phyloP scores from a whole-genome alignment of 2,329 filamentous ascomycete genomes.

The Xylaria sp. region DNA sequence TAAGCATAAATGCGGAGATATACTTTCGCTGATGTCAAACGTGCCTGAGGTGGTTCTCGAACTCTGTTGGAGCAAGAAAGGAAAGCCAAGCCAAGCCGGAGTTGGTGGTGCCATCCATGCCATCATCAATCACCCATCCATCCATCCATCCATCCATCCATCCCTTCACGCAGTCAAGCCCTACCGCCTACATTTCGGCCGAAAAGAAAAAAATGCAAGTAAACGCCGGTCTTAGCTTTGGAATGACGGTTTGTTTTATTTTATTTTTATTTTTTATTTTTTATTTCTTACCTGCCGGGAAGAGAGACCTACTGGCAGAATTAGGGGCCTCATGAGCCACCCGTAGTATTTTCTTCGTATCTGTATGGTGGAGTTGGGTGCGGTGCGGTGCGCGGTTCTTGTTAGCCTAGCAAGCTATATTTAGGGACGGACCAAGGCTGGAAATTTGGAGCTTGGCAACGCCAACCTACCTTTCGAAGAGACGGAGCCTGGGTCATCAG shows the following conservation, averaged over 20 bases:
- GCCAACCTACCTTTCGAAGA: neutral
- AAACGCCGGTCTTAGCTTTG: no score
- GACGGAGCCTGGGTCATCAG: neutral
- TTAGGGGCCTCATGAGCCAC: neutral
- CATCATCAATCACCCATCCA: neutral
- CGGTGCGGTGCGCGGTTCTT: no score
- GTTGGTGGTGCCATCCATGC: neutral
- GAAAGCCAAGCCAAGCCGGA: neutral
- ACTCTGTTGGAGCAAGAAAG: neutral
- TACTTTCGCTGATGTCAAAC: neutral
- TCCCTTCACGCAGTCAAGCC: neutral
- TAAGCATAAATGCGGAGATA: neutral
- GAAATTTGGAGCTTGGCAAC: neutral
- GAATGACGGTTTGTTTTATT: neutral
- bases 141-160: neutral
- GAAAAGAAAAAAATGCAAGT: no score
- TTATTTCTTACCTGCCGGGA: neutral
- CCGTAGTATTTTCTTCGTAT: neutral
- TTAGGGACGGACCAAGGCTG: neutral
- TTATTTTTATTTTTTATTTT: no score
- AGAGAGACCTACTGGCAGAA: neutral
- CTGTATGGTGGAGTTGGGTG: neutral
- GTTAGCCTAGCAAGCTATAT: neutral
- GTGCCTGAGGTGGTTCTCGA: neutral
- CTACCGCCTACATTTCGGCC: neutral